Evolutionary conservation across 371 early-diverging fungal species (phyloP), one percentile per base, ranked within the genome.

Genomic region (Parasitella parasitica): DNA sequence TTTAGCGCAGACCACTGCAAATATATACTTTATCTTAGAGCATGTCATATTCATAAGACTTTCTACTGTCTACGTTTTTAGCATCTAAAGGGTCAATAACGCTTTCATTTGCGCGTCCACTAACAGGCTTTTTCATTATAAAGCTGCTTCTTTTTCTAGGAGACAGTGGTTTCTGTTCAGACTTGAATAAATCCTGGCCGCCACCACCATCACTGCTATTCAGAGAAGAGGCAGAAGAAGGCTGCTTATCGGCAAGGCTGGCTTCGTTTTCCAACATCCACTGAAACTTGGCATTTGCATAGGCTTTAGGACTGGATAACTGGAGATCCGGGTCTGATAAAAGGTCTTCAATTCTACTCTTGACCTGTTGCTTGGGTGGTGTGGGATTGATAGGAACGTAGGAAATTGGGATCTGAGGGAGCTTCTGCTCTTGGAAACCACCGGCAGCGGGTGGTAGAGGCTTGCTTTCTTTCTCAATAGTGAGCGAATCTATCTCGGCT

Each of bases 281-380:
- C 16, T 68, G 58, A 8, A 80, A 71, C 39, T 76, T 76, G 35
- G 41, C 36, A 37, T 50, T 68, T 6, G 61, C 55, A 0, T 35
- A 20, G 3, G 71, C 39, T 37, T 66, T 63, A 9, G 62, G 48
- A 6, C 48, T 54, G 3, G 56, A 34, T 7, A 38, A 39, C 54
- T 75, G 69, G 13, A 76, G 52, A 4, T 54, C 64, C 3, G 78
- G 76, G 39, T 80, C 81, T 9, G 76, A 66, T 35, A 80, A 32
- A 2, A 80, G 34, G 15, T 80, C 81, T 37, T 80, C 77, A 54
- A 80, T 80, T 20, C 74, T 59, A 43, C 77, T 77, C 2, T 68
- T 66, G 4, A 77, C 68, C 13, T 59, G 62, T 18, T 67, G 71
- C 49, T 71, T 74, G 6, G 66, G 64, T 4, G 75, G 75, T 18